Evolutionary conservation across 1,139 yeast genomes (phyloP).

Genomic region (Yamadazyma songkhlaensis): DNA sequence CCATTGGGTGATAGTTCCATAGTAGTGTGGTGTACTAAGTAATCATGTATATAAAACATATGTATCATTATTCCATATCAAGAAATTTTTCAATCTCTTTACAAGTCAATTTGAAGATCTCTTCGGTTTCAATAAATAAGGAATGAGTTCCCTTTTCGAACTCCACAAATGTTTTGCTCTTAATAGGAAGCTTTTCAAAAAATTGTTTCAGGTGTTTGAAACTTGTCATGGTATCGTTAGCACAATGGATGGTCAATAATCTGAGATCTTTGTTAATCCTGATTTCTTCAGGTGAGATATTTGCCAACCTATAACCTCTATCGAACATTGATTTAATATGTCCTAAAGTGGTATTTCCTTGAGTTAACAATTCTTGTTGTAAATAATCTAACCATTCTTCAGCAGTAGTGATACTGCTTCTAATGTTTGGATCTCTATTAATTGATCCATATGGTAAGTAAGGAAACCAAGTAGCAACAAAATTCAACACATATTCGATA

Average conservation of each 20-base stretch:
- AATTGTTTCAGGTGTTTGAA: slow-evolving; percentile 15
- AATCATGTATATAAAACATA: too few relatives aligned
- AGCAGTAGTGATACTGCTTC: slow-evolving; percentile 17
- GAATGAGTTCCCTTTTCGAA: slow-evolving; percentile 19
- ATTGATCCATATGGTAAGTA: slow-evolving; percentile 14
- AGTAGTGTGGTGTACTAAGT: slow-evolving; percentile 10
- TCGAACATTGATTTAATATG: slow-evolving; percentile 18
- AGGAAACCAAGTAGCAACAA: slow-evolving; percentile 14
- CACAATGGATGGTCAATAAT: slow-evolving; percentile 17
- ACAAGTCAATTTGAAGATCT: slow-evolving; percentile 15
- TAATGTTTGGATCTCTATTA: slow-evolving; percentile 9
- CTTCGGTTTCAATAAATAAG: slow-evolving; percentile 20
- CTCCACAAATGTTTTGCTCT: slow-evolving; percentile 13
- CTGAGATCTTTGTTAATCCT: slow-evolving; percentile 10
- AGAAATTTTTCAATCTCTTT: slow-evolving; percentile 7
- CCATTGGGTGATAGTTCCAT: slow-evolving; percentile 6
- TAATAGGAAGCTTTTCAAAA: slow-evolving; percentile 14
- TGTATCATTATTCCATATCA: neutral
- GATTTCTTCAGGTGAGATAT: slow-evolving; percentile 7
- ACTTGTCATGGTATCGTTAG: slow-evolving; percentile 18
- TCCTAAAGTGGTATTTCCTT: slow-evolving; percentile 18
- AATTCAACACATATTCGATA: slow-evolving; percentile 10
- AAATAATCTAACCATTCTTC: slow-evolving; percentile 18
- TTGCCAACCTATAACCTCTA: slow-evolving; percentile 16
- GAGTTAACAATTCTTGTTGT: slow-evolving; percentile 16